Conservation (phyloP, 345 rosid genomes). For the Noccaea bulbosa region DNA sequence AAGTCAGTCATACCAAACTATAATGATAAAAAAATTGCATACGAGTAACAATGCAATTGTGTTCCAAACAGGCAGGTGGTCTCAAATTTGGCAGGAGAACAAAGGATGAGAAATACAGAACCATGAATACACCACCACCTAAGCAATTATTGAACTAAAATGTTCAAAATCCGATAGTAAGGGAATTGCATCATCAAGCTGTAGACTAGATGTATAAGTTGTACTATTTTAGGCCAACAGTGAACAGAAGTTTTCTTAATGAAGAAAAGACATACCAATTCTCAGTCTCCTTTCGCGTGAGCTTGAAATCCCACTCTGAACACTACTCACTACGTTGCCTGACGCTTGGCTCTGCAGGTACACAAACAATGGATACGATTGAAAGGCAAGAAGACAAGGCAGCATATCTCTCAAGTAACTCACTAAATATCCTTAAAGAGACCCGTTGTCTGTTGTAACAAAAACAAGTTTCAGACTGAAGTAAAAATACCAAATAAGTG, state of each 20-base stretch:
- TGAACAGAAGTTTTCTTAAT: neutral
- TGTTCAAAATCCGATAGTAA: neutral
- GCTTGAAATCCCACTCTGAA: constrained; percentile 51
- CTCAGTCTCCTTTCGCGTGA: constrained; percentile 59
- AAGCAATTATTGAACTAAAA: neutral
- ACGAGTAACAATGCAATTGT: constrained; percentile 5
- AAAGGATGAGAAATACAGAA: neutral
- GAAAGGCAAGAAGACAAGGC: neutral
- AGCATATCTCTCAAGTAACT: neutral
- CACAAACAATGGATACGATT: constrained; percentile 10
- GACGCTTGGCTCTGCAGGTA: constrained; percentile 58
- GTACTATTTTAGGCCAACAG: constrained; percentile 6
- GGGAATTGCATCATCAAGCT: neutral
- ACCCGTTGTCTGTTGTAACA: neutral
- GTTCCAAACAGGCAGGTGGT: neutral
- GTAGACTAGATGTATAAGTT: neutral
- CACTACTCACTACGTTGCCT: constrained; percentile 57
- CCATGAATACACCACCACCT: neutral
- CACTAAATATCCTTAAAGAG: neutral
- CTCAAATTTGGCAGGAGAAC: too few species aligned
- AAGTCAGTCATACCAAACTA: constrained; percentile 19
- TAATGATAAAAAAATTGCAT: neutral
- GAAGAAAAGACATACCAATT: constrained; percentile 46
- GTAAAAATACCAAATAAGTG: too few species aligned
- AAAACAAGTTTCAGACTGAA: too few species aligned